phyloP scores from a whole-genome alignment of 495 filamentous ascomycete species.

The Aspergillus affinis region DNA sequence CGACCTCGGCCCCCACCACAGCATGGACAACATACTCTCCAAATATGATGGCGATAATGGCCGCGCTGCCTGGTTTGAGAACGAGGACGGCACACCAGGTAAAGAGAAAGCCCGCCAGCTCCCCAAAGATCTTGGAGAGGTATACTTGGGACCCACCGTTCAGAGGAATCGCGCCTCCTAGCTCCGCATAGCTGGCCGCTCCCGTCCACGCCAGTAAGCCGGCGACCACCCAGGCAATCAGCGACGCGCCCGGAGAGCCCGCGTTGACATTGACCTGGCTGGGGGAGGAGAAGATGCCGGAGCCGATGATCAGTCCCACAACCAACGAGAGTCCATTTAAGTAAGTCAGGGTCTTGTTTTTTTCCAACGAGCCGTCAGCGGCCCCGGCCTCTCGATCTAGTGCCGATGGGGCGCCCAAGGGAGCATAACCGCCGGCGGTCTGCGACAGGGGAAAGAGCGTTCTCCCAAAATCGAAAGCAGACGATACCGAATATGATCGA shows the following conservation, averaged over 20 bases:
- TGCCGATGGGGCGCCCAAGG: constrained; percentile 68
- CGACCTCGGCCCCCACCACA: constrained; percentile 75
- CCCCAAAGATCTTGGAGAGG: constrained; percentile 92
- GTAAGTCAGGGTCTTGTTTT: constrained; percentile 93
- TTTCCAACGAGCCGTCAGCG: constrained; percentile 70
- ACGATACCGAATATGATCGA: constrained; percentile 84
- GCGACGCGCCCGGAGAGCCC: constrained; percentile 85
- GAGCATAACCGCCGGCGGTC: constrained; percentile 77
- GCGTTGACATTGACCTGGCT: constrained; percentile 91
- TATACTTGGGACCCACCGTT: constrained; percentile 95
- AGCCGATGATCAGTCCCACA: constrained; percentile 93
- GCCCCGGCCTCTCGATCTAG: constrained; percentile 47
- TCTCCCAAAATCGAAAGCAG: constrained; percentile 88
- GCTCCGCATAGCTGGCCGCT: constrained; percentile 91
- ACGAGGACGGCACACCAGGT: constrained; percentile 95
- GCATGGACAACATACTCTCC: constrained; percentile 94
- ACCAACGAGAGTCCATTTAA: constrained; percentile 89
- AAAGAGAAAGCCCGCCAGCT: constrained; percentile 87
- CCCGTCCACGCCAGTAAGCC: constrained; percentile 95
- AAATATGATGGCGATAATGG: constrained; percentile 96
- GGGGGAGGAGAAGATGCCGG: constrained; percentile 93
- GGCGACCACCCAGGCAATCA: constrained; percentile 88
- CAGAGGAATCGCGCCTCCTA: constrained; percentile 91
- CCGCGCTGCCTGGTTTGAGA: constrained; percentile 86
- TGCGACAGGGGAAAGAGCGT: constrained; percentile 92